Base-by-base conservation (phyloP, 306 rosid genomes). In the Casuarina equisetifolia region DNA sequence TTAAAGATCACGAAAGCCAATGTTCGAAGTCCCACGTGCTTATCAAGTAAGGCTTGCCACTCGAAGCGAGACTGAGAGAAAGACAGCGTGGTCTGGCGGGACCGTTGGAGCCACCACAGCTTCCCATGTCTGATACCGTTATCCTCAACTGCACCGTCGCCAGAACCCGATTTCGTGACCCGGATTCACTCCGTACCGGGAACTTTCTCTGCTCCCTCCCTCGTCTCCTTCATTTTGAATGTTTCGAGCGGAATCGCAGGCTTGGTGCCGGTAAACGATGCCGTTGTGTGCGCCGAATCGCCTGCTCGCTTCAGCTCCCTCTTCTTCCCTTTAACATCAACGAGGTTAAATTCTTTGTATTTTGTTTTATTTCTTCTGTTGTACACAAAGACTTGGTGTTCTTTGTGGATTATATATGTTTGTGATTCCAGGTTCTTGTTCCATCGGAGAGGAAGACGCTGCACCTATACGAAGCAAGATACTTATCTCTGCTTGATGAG, bases 401-500 rank as follows among this genome's bases (percentile, higher is more conserved):
- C 51, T 48, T 48, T 3, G 11, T 48, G 51, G 51, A 48, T 25
- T 25, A 25, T 25, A 25, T 25, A 25, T 25, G 32, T 66, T 39
- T 0, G 5, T 2, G 54, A 59, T 51, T 54, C 43, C 78, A 87
- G 90, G 86, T 84, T 76, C 86, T 84, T 53, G 84, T 84, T 75
- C 90, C 90, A 35, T 68, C 90, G 3, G 88, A 86, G 82, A 79
- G 70, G 46, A 86, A 84, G 61, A 79, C 88, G 6, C 51, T 84
- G 58, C 90, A 84, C 75, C 73, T 86, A 4, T 86, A 79, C 63
- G 90, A 84, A 84, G 90, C 90, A 51, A 84, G 90, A 63, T 86
- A 84, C 73, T 75, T 86, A 19, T 76, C 86, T 73, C 76, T 86
- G 49, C 76, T 86, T 35, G 86, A 81, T 42, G 86, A 86, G 88